Evolutionary conservation across 2,329 filamentous ascomycete genomes (phyloP).

Genomic region (Diaporthe aspalathi): DNA sequence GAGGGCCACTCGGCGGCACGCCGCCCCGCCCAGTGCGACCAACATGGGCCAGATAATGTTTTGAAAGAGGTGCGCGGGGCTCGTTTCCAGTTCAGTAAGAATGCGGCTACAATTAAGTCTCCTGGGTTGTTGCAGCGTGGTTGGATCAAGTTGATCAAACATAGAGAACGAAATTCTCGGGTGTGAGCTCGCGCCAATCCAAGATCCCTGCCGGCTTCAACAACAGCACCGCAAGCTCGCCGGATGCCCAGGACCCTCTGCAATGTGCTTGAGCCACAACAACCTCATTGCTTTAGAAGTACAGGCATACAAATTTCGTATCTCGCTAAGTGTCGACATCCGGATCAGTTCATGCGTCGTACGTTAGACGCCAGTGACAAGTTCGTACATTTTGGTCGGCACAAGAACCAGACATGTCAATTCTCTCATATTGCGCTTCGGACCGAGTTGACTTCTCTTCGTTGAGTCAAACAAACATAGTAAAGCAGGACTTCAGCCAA

Average conservation of each 20-base stretch:
- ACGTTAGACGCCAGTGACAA: too few relatives aligned
- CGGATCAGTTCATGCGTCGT: too few relatives aligned
- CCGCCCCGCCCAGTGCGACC: conserved; percentile 1
- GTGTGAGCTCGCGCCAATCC: conserved; percentile 25
- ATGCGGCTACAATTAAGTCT: too few relatives aligned
- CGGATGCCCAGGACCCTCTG: neutral
- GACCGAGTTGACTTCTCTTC: conserved; percentile 2
- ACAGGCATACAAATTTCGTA: neutral
- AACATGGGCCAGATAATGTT: neutral
- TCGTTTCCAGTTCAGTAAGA: too few relatives aligned
- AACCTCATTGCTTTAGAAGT: neutral
- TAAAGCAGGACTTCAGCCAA: neutral
- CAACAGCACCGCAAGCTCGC: neutral
- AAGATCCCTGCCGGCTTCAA: conserved; percentile 26
- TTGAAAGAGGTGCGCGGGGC: neutral
- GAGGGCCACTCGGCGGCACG: conserved; percentile 23
- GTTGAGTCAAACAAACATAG: conserved; percentile 1
- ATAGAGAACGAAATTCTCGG: conserved; percentile 25
- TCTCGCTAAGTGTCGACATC: neutral
- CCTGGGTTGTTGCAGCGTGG: neutral
- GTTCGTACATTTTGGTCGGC: neutral
- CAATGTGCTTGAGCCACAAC: neutral
- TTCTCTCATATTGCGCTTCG: neutral
- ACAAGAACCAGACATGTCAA: neutral
- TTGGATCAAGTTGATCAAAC: neutral